A percentile compares a stretch with the other conserved stretches of the same genome.
phyloP scores from a whole-genome alignment of 345 rosid species.

The Mangifera indica region DNA sequence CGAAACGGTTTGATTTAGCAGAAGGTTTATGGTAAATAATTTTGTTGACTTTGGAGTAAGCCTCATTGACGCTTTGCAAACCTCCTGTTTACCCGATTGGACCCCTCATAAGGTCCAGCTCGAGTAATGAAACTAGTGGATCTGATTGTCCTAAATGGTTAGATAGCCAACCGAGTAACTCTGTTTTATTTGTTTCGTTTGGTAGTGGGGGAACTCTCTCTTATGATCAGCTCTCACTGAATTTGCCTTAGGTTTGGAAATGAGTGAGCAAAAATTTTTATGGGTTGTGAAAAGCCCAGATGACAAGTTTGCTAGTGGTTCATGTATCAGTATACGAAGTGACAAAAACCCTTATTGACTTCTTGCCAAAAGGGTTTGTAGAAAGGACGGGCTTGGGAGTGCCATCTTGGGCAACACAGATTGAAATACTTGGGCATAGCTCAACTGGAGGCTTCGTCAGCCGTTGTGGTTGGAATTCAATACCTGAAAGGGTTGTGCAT shows the following conservation, averaged over 20 bases:
- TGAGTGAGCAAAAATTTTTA: conserved; percentile 23
- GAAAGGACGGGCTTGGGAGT: conserved; percentile 32
- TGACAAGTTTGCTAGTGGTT: conserved; percentile 9
- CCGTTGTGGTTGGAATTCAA: no score
- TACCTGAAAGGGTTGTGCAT: no score
- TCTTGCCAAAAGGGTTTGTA: conserved; percentile 31
- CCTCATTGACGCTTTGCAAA: conserved; percentile 23
- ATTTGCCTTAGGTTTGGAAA: conserved; percentile 27
- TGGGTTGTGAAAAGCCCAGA: conserved; percentile 28
- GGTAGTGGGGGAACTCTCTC: conserved; percentile 32
- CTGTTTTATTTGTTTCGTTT: conserved; percentile 26
- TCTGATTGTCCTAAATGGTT: conserved; percentile 28
- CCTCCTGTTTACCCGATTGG: conserved; percentile 40
- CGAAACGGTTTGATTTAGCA: conserved; percentile 25
- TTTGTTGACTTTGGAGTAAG: conserved; percentile 33
- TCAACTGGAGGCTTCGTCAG: no score
- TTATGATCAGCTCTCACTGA: conserved; percentile 20
- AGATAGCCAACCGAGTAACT: conserved; percentile 22
- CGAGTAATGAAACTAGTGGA: not conserved
- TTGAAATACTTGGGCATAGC: no score
- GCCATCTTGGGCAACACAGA: no score
- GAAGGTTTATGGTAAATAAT: conserved; percentile 37
- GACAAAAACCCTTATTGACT: conserved; percentile 16
- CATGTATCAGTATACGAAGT: conserved; percentile 15
- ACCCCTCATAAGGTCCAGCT: conserved; percentile 26